A percentile compares a stretch with the other conserved stretches of the same genome.
phyloP scores from a whole-genome alignment of 768 basidiomycete species.

The Mycena venus region DNA sequence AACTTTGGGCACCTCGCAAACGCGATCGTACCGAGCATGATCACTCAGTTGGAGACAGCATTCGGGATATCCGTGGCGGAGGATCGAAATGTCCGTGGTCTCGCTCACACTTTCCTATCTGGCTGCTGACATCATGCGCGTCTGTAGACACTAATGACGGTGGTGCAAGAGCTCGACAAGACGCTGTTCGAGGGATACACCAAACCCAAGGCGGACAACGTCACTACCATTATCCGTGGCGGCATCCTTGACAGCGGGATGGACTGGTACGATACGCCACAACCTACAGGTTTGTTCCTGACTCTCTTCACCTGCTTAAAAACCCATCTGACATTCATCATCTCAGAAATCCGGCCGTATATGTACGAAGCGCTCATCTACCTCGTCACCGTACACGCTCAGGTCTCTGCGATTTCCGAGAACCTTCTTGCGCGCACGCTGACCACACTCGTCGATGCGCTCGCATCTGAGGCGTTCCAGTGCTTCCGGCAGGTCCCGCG shows the following conservation, averaged over 20 bases:
- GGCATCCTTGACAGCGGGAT: slow-evolving; percentile 87
- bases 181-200: slow-evolving; percentile 91
- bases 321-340: neutral
- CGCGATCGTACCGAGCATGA: slow-evolving; percentile 81
- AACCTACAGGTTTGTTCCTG: slow-evolving; percentile 81
- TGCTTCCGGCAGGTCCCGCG: slow-evolving; percentile 91
- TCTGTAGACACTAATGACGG: slow-evolving; percentile 76
- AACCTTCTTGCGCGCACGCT: slow-evolving; percentile 87
- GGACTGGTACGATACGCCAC: slow-evolving; percentile 96
- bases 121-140: neutral
- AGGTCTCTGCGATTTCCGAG: slow-evolving; percentile 86
- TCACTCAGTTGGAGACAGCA: slow-evolving; percentile 82
- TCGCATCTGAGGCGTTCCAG: slow-evolving; percentile 85
- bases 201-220: slow-evolving; percentile 81
- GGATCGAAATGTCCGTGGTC: slow-evolving; percentile 72
- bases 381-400: slow-evolving; percentile 93
- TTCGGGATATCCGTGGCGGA: slow-evolving; percentile 79
- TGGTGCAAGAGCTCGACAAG: slow-evolving; percentile 87
- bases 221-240: slow-evolving; percentile 75
- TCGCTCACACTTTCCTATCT: neutral
- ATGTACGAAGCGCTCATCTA: slow-evolving; percentile 91
- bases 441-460: slow-evolving; percentile 82
- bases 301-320: neutral
- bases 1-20: slow-evolving; percentile 86
- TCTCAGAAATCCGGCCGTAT: slow-evolving; percentile 89